These are phyloP conservation scores for Wallemia mellicola DNA, from an alignment of 1,284 basidiomycete genomes.

Conservation along the genomic window DNA sequence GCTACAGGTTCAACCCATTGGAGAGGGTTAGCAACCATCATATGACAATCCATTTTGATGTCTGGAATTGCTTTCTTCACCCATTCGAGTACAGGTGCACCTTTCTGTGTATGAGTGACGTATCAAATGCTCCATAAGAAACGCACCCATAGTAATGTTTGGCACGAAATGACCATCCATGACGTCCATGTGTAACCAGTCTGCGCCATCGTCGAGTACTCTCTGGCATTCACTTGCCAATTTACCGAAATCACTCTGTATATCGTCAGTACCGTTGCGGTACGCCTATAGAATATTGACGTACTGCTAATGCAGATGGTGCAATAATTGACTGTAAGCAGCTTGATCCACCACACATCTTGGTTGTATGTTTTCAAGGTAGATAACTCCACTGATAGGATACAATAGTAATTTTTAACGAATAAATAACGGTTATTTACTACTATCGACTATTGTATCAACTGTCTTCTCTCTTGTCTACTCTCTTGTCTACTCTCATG, in stretches of 20 bases:
- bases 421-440: too few species aligned
- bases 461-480: too few species aligned
- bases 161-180: conserved; percentile 70
- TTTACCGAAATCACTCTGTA: conserved; percentile 57
- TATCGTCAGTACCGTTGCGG: neutral
- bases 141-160: conserved; percentile 74
- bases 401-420: too few species aligned
- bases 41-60: conserved; percentile 99
- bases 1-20: conserved; percentile 94
- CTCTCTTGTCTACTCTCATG: too few species aligned
- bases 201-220: conserved; percentile 68
- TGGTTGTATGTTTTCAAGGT: neutral
- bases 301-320: conserved; percentile 49
- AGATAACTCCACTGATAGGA: too few species aligned
- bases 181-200: conserved; percentile 89
- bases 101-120: conserved; percentile 19
- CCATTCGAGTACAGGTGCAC: conserved; percentile 60
- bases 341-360: neutral
- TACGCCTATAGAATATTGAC: conserved; percentile 2
- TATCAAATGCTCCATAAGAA: neutral
- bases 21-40: conserved; percentile 93
- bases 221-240: conserved; percentile 68
- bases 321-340: conserved; percentile 35
- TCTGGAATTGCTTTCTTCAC: conserved; percentile 69
- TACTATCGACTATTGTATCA: too few species aligned